phyloP scores from a whole-genome alignment of 2,329 filamentous ascomycete species.

The Xylariaceae sp. region DNA sequence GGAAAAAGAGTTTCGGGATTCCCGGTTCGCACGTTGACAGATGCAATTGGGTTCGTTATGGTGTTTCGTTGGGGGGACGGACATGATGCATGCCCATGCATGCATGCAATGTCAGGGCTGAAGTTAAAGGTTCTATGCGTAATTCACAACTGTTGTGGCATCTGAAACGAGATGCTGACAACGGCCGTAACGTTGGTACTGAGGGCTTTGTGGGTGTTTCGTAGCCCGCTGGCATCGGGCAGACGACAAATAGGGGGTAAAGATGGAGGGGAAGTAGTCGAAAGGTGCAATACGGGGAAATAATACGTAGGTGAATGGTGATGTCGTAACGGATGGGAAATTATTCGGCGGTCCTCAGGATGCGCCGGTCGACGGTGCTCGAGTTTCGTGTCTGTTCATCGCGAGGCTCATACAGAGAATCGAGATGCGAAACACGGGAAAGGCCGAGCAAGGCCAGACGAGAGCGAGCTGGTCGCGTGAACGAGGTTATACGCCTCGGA shows the following conservation, averaged over 20 bases:
- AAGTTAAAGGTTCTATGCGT: not conserved
- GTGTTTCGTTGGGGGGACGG: too few relatives aligned
- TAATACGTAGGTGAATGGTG: not conserved
- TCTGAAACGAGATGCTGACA: conserved; percentile 7
- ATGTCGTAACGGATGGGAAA: not conserved
- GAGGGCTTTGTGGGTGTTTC: not conserved
- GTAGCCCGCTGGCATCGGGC: not conserved
- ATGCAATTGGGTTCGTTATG: too few relatives aligned
- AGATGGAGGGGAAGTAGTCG: not conserved
- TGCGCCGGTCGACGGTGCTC: not conserved
- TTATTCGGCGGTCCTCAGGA: not conserved
- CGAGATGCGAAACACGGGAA: not conserved
- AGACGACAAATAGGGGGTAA: not conserved
- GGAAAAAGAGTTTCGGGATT: too few relatives aligned
- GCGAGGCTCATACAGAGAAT: not conserved
- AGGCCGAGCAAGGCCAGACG: not conserved
- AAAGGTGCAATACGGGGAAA: too few relatives aligned
- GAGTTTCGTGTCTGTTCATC: not conserved
- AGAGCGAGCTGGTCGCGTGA: not conserved
- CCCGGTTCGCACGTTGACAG: too few relatives aligned
- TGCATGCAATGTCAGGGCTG: too few relatives aligned
- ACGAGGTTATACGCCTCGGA: conserved; percentile 70
- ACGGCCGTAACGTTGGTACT: not conserved
- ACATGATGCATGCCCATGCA: too few relatives aligned
- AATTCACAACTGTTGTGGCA: conserved; percentile 1